Conservation (phyloP, 768 basidiomycete genomes). For the Chalciporus chontae region DNA sequence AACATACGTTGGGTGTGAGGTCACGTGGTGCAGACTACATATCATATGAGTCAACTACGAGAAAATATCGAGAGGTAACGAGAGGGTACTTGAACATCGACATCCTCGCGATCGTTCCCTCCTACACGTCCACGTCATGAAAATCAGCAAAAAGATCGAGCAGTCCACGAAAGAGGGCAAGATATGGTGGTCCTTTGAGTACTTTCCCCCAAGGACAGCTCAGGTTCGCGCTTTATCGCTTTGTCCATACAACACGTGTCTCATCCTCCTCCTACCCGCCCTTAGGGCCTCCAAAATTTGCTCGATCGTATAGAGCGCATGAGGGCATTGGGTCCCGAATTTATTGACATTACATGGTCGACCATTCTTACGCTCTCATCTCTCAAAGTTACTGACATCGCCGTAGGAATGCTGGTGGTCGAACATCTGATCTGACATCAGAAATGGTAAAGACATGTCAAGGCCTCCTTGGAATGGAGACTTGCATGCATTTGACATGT, state of each 20-base stretch:
- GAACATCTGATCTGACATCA: slow-evolving; percentile 90
- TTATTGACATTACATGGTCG: slow-evolving; percentile 96
- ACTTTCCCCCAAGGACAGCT: slow-evolving; percentile 93
- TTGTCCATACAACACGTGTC: neutral
- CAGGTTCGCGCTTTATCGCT: slow-evolving; percentile 52
- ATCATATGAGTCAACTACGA: slow-evolving; percentile 1
- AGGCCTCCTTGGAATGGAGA: slow-evolving; percentile 88
- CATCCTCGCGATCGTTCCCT: slow-evolving; percentile 20
- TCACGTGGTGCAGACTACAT: slow-evolving; percentile 22
- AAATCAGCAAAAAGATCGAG: slow-evolving; percentile 91
- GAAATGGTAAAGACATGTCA: slow-evolving; percentile 96
- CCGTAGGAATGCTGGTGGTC: slow-evolving; percentile 90
- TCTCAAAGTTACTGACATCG: slow-evolving; percentile 2
- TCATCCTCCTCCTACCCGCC: neutral
- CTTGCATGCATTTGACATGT: slow-evolving; percentile 98
- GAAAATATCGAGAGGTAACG: slow-evolving; percentile 28
- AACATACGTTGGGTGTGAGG: no score
- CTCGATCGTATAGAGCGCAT: slow-evolving; percentile 98
- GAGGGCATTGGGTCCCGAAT: slow-evolving; percentile 92
- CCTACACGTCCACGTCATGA: slow-evolving; percentile 52
- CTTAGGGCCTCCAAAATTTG: slow-evolving; percentile 72
- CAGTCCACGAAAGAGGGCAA: slow-evolving; percentile 82
- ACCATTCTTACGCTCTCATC: slow-evolving; percentile 14
- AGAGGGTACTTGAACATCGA: slow-evolving; percentile 6
- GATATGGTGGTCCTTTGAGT: slow-evolving; percentile 98